Percentiles rank a stretch among this genome's conserved stretches.
These are phyloP conservation scores for Lichtheimia ramosa DNA, from an alignment of 371 early-diverging fungal species.

Conservation along the genomic window DNA sequence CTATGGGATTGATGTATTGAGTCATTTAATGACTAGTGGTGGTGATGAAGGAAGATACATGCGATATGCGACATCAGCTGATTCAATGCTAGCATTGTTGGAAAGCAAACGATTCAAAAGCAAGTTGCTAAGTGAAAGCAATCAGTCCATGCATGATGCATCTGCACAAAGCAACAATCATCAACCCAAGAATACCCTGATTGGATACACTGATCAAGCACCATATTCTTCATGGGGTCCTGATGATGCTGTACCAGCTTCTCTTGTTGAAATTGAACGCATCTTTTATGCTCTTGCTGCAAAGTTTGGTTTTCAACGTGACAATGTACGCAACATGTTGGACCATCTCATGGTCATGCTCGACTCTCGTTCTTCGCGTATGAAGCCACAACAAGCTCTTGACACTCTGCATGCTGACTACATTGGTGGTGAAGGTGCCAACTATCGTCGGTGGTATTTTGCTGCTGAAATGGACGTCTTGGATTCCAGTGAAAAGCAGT, in stretches of 20 bases:
- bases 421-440: slow-evolving; percentile 83
- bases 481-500: slow-evolving; percentile 49
- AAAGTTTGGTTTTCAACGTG: slow-evolving; percentile 80
- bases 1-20: slow-evolving; percentile 11
- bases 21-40: slow-evolving; percentile 24
- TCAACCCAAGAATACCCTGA: slow-evolving; percentile 9
- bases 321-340: slow-evolving; percentile 71
- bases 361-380: slow-evolving; percentile 82
- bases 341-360: slow-evolving; percentile 81
- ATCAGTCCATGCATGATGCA: slow-evolving; percentile 11
- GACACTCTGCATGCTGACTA: slow-evolving; percentile 84
- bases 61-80: slow-evolving; percentile 73
- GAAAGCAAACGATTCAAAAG: slow-evolving; percentile 68
- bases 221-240: slow-evolving; percentile 73
- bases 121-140: slow-evolving; percentile 11
- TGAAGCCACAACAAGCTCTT: slow-evolving; percentile 74
- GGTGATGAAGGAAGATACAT: slow-evolving; percentile 73
- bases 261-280: slow-evolving; percentile 65
- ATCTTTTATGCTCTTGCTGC: slow-evolving; percentile 61
- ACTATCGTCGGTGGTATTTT: slow-evolving; percentile 88
- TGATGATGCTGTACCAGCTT: slow-evolving; percentile 62
- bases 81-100: slow-evolving; percentile 71
- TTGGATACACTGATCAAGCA: slow-evolving; percentile 12
- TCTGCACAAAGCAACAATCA: slow-evolving; percentile 20
- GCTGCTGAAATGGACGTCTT: slow-evolving; percentile 78